phyloP scores from a whole-genome alignment of 2,329 filamentous ascomycete species.

The Claviceps sp. region DNA sequence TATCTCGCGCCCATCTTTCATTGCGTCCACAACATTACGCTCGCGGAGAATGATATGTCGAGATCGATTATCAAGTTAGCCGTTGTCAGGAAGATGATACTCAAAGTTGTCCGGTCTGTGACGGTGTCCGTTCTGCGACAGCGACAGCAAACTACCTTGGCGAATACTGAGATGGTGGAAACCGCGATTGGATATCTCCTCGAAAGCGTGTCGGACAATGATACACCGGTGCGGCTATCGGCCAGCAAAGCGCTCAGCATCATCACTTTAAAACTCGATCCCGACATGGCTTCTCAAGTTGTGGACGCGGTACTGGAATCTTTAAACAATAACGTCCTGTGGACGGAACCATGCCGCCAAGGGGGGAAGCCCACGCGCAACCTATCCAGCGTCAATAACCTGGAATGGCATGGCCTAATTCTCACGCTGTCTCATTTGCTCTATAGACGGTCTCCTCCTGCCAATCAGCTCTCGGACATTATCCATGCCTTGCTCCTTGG shows the following conservation, averaged over 20 bases:
- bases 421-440: slow-evolving; percentile 77
- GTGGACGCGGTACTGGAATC: slow-evolving; percentile 74
- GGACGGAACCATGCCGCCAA: slow-evolving; percentile 26
- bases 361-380: slow-evolving; percentile 34
- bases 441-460: slow-evolving; percentile 69
- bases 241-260: slow-evolving; percentile 88
- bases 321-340: slow-evolving; percentile 45
- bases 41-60: slow-evolving; percentile 32
- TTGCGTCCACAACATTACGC: slow-evolving; percentile 45
- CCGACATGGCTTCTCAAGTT: slow-evolving; percentile 73
- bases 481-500: slow-evolving; percentile 66
- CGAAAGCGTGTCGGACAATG: slow-evolving; percentile 66
- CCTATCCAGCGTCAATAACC: slow-evolving; percentile 61
- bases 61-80: slow-evolving; percentile 55
- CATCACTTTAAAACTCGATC: slow-evolving; percentile 65
- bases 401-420: slow-evolving; percentile 86
- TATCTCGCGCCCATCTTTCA: slow-evolving; percentile 55
- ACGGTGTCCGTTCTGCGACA: slow-evolving; percentile 51
- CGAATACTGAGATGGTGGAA: slow-evolving; percentile 50
- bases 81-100: slow-evolving; percentile 64
- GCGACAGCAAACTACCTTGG: slow-evolving; percentile 23
- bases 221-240: slow-evolving; percentile 80
- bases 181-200: slow-evolving; percentile 71
- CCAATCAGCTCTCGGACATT: slow-evolving; percentile 55
- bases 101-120: slow-evolving; percentile 73